Conservation (phyloP, 2,329 filamentous ascomycete genomes). For the Aspergillus arachidicola region DNA sequence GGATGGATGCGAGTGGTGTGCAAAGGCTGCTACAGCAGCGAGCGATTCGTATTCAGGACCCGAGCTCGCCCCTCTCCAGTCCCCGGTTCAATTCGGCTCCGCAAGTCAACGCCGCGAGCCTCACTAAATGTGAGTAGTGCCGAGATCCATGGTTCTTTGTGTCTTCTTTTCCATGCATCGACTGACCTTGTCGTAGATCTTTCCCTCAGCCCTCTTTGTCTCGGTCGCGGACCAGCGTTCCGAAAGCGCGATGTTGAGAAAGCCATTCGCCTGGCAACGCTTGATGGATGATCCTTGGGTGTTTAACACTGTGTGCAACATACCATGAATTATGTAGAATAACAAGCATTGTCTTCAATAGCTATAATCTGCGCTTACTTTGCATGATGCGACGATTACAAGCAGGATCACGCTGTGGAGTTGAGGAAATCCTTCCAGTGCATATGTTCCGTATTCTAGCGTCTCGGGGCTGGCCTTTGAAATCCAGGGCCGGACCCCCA, state of each 20-base stretch:
- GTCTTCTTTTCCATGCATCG: neutral
- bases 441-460: neutral
- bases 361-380: neutral
- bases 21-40: constrained; percentile 23
- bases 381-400: neutral
- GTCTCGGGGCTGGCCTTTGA: too few species aligned
- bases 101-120: constrained; percentile 16
- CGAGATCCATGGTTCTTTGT: neutral
- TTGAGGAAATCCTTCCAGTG: neutral
- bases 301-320: constrained; percentile 4
- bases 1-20: constrained; percentile 29
- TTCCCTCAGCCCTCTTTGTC: constrained; percentile 20
- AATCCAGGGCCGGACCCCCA: too few species aligned
- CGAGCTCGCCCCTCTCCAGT: constrained; percentile 8
- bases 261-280: constrained; percentile 21
- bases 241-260: constrained; percentile 24
- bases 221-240: constrained; percentile 28
- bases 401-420: neutral
- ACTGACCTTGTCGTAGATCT: constrained; percentile 21
- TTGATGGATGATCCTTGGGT: constrained; percentile 14
- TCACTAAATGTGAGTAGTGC: constrained; percentile 23
- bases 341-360: neutral
- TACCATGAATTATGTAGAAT: neutral
- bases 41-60: constrained; percentile 17
- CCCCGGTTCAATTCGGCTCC: constrained; percentile 13